These are phyloP conservation scores for Cairneyella variabilis DNA, from an alignment of 495 filamentous ascomycete genomes.

Conservation along the genomic window DNA sequence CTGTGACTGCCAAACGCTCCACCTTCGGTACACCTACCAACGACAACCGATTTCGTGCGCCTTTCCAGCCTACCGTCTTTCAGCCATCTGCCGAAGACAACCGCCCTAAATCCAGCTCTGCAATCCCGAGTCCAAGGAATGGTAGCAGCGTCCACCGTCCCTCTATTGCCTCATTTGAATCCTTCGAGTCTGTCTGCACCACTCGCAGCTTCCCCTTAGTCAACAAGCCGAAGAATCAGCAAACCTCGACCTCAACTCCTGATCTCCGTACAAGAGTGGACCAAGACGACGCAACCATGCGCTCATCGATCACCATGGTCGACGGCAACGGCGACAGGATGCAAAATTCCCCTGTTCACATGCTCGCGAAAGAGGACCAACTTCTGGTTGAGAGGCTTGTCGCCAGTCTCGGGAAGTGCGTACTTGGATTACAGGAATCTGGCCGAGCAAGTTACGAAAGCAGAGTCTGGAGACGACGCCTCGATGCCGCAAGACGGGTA, in stretches of 20 bases:
- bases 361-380: constrained; percentile 64
- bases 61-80: no score
- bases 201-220: constrained; percentile 50
- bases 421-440: constrained; percentile 63
- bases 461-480: constrained; percentile 57
- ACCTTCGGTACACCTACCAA: constrained; percentile 19
- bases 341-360: constrained; percentile 39
- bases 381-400: constrained; percentile 74
- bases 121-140: constrained; percentile 9
- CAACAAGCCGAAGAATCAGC: constrained; percentile 40
- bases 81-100: no score
- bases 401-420: constrained; percentile 65
- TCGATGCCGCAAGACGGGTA: constrained; percentile 69
- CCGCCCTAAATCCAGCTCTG: no score
- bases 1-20: constrained; percentile 22
- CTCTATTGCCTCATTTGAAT: constrained; percentile 44
- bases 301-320: constrained; percentile 29
- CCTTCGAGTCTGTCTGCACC: constrained; percentile 33
- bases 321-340: constrained; percentile 19
- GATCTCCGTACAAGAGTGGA: constrained; percentile 34
- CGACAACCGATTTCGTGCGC: constrained; percentile 17
- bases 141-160: constrained; percentile 33
- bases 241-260: constrained; percentile 22
- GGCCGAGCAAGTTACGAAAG: constrained; percentile 56
- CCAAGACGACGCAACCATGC: constrained; percentile 30